phyloP scores from a whole-genome alignment of 495 filamentous ascomycete genomes.

The Astrothelium macrocarpum region DNA sequence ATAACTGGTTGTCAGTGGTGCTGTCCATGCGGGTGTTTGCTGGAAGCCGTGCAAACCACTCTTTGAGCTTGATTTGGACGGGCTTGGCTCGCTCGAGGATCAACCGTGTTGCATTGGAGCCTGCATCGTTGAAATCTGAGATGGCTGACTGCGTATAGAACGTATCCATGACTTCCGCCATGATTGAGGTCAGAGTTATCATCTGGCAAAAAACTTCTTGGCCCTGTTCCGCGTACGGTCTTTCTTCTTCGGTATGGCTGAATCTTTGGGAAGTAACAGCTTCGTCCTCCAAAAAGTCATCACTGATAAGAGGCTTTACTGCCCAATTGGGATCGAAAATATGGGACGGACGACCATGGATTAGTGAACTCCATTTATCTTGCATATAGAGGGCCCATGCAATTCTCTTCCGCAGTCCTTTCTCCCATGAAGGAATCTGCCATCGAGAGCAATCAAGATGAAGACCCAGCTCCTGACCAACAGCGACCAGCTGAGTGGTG shows the following conservation, averaged over 20 bases:
- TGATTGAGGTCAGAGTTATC: conserved; percentile 63
- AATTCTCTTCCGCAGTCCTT: conserved; percentile 68
- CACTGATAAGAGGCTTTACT: conserved; percentile 54
- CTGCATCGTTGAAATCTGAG: conserved; percentile 36
- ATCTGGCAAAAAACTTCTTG: conserved; percentile 61
- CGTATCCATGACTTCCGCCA: conserved; percentile 66
- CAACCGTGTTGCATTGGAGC: conserved; percentile 38
- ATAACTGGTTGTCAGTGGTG: conserved; percentile 29
- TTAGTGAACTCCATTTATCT: conserved; percentile 86
- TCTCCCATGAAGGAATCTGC: conserved; percentile 83
- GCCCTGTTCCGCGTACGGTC: conserved; percentile 54
- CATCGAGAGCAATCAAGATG: conserved; percentile 81
- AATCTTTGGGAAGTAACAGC: conserved; percentile 22
- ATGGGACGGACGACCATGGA: conserved; percentile 76
- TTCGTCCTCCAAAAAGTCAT: conserved; percentile 56
- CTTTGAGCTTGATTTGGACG: conserved; percentile 71
- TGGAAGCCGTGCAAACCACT: conserved; percentile 66
- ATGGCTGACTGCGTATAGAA: conserved; percentile 67
- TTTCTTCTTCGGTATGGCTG: conserved; percentile 16
- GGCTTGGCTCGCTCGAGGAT: conserved; percentile 69
- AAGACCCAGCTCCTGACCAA: conserved; percentile 73
- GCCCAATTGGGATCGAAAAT: conserved; percentile 77
- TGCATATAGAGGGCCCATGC: conserved; percentile 91
- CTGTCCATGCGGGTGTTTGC: conserved; percentile 55
- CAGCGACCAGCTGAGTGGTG: conserved; percentile 73